Evolutionary conservation across 139 green algal genomes (phyloP).

Genomic region (Zygnema cylindricum): DNA sequence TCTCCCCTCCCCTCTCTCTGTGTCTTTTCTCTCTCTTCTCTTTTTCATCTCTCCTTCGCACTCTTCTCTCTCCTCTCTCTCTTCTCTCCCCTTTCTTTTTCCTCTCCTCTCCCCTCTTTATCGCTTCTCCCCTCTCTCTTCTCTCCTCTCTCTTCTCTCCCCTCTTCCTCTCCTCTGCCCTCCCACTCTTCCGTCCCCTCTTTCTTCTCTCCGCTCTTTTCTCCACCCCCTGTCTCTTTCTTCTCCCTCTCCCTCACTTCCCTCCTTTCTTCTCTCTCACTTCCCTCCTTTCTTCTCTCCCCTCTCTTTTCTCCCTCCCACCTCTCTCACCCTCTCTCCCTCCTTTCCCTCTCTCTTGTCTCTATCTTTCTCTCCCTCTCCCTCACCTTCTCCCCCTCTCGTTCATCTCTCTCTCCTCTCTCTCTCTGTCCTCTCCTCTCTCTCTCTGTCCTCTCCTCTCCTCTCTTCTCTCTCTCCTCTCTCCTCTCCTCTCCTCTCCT

Average conservation of each 20-base stretch:
- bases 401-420: no score
- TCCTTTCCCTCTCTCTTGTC: background rate
- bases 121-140: background rate
- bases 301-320: background rate
- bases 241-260: no score
- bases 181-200: background rate
- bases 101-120: background rate
- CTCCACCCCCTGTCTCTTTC: no score
- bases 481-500: no score
- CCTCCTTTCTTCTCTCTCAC: no score
- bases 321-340: background rate
- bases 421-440: no score
- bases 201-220: no score
- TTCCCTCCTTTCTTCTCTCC: background rate
- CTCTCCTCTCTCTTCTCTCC: background rate
- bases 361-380: no score
- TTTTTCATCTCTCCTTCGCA: background rate
- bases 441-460: no score
- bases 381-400: no score
- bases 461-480: no score
- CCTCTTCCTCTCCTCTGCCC: background rate
- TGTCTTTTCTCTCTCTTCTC: background rate
- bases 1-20: background rate
- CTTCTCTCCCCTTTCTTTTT: background rate
- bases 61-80: background rate